Conservation (phyloP, 208 protist genomes). For the Trypanosoma lewisi region DNA sequence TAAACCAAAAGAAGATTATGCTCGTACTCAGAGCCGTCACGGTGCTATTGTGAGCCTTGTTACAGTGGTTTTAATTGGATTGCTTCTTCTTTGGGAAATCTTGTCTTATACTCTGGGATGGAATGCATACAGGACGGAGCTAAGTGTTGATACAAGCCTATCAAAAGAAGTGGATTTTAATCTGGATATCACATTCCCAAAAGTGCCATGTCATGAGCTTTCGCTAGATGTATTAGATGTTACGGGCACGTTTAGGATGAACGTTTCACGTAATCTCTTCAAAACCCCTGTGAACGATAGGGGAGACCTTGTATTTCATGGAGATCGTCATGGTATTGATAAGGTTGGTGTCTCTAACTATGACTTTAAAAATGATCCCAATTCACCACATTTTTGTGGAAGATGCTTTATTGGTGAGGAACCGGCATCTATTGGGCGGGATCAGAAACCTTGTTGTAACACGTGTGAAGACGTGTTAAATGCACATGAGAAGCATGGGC, state of each 20-base stretch:
- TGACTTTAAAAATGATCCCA: slow-evolving; percentile 11
- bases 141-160: slow-evolving; percentile 53
- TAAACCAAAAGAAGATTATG: slow-evolving; percentile 67
- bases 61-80: slow-evolving; percentile 36
- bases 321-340: slow-evolving; percentile 11
- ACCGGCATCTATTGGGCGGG: slow-evolving; percentile 8
- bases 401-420: slow-evolving; percentile 36
- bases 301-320: slow-evolving; percentile 33
- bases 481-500: slow-evolving; percentile 24
- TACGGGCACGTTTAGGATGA: slow-evolving; percentile 43
- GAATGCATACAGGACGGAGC: slow-evolving; percentile 58
- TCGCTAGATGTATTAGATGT: slow-evolving; percentile 73
- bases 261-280: slow-evolving; percentile 54
- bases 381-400: slow-evolving; percentile 28
- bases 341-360: slow-evolving; percentile 6
- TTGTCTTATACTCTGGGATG: slow-evolving; percentile 43
- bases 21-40: slow-evolving; percentile 42
- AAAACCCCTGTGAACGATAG: slow-evolving; percentile 42
- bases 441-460: slow-evolving; percentile 47
- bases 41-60: slow-evolving; percentile 51
- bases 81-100: slow-evolving; percentile 59
- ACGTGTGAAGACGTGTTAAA: slow-evolving; percentile 59
- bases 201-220: slow-evolving; percentile 57
- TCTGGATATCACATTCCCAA: slow-evolving; percentile 78
- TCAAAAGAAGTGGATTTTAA: slow-evolving; percentile 59